phyloP scores from a whole-genome alignment of 305 asterid genomes.

The Fraxinus floribunda region DNA sequence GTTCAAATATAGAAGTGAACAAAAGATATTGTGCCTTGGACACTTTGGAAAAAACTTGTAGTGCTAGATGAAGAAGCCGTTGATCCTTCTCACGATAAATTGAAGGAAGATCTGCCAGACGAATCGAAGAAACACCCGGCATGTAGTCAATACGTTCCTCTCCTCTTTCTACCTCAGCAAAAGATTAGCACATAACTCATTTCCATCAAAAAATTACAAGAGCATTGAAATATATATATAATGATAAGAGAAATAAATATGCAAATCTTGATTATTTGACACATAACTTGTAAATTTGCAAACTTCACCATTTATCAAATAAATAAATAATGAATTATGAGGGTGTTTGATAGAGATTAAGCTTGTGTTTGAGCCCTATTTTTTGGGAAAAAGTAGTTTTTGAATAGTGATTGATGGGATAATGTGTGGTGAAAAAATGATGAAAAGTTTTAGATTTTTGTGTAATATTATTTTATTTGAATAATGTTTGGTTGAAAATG shows the following conservation, averaged over 20 bases:
- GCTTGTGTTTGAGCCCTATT: too few relatives aligned
- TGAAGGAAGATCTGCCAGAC: conserved; percentile 50
- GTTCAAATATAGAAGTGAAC: conserved; percentile 37
- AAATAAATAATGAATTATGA: too few relatives aligned
- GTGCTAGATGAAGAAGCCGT: conserved; percentile 26
- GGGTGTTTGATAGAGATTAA: too few relatives aligned
- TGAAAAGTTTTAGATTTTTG: too few relatives aligned
- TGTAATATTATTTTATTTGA: too few relatives aligned
- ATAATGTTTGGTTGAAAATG: too few relatives aligned
- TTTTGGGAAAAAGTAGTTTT: too few relatives aligned
- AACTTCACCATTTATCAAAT: background rate
- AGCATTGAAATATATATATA: background rate
- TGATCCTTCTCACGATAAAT: conserved; percentile 30
- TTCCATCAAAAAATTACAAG: background rate
- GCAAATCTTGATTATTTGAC: background rate
- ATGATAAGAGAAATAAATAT: background rate
- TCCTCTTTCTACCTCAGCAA: conserved; percentile 35
- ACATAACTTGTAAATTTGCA: background rate
- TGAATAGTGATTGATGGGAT: too few relatives aligned
- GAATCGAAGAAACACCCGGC: conserved; percentile 49
- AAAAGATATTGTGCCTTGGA: conserved; percentile 41
- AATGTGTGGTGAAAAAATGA: too few relatives aligned
- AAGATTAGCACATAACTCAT: background rate
- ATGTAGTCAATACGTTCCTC: conserved; percentile 45
- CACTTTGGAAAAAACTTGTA: conserved; percentile 26